Evolutionary conservation across 176 grass and related monocot species (phyloP).

Genomic region (Aegilops longissima): DNA sequence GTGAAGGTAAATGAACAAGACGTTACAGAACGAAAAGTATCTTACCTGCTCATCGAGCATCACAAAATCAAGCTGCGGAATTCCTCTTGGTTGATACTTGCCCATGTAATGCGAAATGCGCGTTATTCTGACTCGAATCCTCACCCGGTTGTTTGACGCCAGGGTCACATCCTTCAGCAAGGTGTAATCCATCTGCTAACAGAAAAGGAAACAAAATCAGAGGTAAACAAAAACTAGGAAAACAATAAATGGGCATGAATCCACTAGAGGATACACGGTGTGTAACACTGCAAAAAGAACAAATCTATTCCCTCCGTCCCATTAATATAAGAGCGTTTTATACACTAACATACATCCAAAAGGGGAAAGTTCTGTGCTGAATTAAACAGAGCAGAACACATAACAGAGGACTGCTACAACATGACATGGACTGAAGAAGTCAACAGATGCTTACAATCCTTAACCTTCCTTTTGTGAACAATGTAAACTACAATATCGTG

Average conservation of each 20-base stretch:
- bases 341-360: background rate
- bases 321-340: too few relatives aligned
- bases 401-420: background rate
- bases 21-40: background rate
- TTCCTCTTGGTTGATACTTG: background rate
- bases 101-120: background rate
- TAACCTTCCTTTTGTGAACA: background rate
- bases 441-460: background rate
- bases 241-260: background rate
- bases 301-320: too few relatives aligned
- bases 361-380: background rate
- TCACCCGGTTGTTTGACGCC: background rate
- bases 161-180: background rate
- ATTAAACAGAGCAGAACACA: background rate
- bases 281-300: background rate
- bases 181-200: background rate
- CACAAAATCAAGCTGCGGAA: background rate
- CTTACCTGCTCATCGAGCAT: constrained; percentile 7
- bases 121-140: background rate
- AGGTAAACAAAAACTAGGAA: background rate
- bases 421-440: background rate
- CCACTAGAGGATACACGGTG: background rate
- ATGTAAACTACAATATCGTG: background rate
- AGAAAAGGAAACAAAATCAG: background rate
- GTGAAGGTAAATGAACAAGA: background rate